Base-by-base conservation (phyloP, 257 asterid species). In the Leonotis leonurus region DNA sequence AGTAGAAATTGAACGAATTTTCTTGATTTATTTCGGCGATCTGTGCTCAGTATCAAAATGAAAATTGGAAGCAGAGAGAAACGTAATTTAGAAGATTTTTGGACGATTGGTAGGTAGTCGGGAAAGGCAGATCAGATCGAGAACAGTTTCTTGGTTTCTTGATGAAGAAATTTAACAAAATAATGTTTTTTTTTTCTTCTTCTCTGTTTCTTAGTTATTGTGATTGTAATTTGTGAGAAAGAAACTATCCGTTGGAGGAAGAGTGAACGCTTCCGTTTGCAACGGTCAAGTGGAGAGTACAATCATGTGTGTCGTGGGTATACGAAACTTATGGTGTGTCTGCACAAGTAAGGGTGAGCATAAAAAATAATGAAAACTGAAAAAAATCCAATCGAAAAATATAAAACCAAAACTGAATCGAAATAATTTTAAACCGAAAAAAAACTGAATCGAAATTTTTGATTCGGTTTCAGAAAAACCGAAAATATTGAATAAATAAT, bases 241-340 rank as follows among this genome's bases (percentile, higher is more conserved):
- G 60, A 73, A 81, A 85, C 70, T 87, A 87, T 79, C 95, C 95
- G 97, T 90, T 86, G 53, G 71, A 61, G 33, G 61, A 68, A 51
- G 25, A 57, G 62, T 68, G 65, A 62, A 14, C 27, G 8, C 54
- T 48, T 58, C 13, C 67, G 70, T 69, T 65, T 70, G 29, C 68
- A 83, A 86, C 97, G 94, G 94, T 79, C 72, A 30, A 40, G 39
- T 65, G 71, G 32, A 24, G 46, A 29, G 75, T 13, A 0, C 10
- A 41, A 69, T 77, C 81, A 3, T 48, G 60, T 72, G 48, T 4
- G 62, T 49, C 70, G 56, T n/a, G n/a, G n/a, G n/a, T n/a, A n/a
- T n/a, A n/a, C n/a, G n/a, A n/a, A n/a, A n/a, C n/a, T n/a, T n/a
- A n/a, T n/a, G n/a, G n/a, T n/a, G n/a, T n/a, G n/a, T n/a, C n/a